Percentiles rank a stretch among this genome's conserved stretches.
These are phyloP conservation scores for Leonotis leonurus DNA, from an alignment of 257 asterid genomes.

Conservation along the genomic window DNA sequence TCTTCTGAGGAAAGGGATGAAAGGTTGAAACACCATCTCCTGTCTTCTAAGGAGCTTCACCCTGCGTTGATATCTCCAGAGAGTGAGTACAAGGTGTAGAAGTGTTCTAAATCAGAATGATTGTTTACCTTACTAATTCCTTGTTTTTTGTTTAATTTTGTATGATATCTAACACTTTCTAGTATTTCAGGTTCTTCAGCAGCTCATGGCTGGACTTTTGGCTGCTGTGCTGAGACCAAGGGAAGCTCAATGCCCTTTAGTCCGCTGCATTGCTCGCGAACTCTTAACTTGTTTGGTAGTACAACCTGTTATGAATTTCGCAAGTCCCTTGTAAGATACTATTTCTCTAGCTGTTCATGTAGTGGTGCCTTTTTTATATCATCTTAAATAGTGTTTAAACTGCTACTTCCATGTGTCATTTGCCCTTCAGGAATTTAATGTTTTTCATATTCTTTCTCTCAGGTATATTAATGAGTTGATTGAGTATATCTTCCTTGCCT, in stretches of 20 bases:
- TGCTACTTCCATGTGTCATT: no score
- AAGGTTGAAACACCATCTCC: constrained; percentile 82
- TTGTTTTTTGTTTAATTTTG: constrained; percentile 10
- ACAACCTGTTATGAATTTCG: constrained; percentile 90
- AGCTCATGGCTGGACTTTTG: constrained; percentile 85
- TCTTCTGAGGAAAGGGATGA: constrained; percentile 99
- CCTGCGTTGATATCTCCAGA: constrained; percentile 96
- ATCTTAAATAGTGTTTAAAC: no score
- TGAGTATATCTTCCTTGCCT: constrained; percentile 65
- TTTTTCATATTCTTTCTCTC: neutral
- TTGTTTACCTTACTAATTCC: constrained; percentile 11
- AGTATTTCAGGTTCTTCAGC: constrained; percentile 67
- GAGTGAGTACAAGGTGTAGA: constrained; percentile 99
- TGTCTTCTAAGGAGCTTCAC: constrained; percentile 87
- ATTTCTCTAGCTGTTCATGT: constrained; percentile 11
- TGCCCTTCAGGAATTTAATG: constrained; percentile 15
- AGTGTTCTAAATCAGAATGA: constrained; percentile 44
- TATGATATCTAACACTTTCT: constrained; percentile 26
- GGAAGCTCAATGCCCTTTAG: constrained; percentile 90
- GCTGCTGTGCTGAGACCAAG: constrained; percentile 90
- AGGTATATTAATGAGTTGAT: constrained; percentile 94
- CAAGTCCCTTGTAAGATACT: constrained; percentile 79
- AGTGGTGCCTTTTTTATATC: no score
- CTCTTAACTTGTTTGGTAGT: constrained; percentile 84
- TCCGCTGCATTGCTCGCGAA: constrained; percentile 92